A percentile compares a stretch with the other conserved stretches of the same genome.
These are phyloP conservation scores for Pseudohalonectria lignicola DNA, from an alignment of 2,329 filamentous ascomycete species.

Conservation along the genomic window DNA sequence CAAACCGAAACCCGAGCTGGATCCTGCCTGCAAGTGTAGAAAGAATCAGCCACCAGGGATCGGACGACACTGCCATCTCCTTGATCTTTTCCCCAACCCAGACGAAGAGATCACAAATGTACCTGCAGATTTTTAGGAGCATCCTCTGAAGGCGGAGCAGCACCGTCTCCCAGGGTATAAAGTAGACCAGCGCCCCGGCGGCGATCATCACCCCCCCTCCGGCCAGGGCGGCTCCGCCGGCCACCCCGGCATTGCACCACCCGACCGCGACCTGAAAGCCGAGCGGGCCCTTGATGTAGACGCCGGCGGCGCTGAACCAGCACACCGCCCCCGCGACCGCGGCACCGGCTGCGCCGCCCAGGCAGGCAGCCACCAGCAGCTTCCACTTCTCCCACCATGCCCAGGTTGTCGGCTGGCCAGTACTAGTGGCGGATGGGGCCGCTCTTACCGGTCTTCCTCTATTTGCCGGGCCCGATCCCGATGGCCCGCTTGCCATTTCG, in stretches of 20 bases:
- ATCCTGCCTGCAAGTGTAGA: background rate
- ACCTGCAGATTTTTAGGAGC: background rate
- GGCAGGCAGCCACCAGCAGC: background rate
- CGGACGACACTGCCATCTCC: background rate
- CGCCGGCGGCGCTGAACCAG: background rate
- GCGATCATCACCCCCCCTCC: background rate
- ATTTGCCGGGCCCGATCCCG: no score
- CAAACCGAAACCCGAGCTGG: no score
- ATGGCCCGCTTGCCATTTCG: no score
- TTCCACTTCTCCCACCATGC: background rate
- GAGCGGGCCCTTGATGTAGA: background rate
- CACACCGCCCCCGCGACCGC: background rate
- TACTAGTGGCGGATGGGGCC: background rate
- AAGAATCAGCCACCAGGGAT: background rate
- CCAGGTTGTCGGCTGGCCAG: background rate
- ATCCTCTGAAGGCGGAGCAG: background rate
- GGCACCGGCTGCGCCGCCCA: background rate
- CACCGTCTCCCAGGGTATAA: background rate
- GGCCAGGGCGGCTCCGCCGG: no score
- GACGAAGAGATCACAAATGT: background rate
- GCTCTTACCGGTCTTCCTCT: background rate
- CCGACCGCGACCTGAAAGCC: background rate
- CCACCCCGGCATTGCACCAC: background rate
- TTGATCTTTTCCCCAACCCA: background rate
- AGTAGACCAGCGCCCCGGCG: background rate